phyloP scores from a whole-genome alignment of 2,329 filamentous ascomycete species.

The Talaromyces sp. region DNA sequence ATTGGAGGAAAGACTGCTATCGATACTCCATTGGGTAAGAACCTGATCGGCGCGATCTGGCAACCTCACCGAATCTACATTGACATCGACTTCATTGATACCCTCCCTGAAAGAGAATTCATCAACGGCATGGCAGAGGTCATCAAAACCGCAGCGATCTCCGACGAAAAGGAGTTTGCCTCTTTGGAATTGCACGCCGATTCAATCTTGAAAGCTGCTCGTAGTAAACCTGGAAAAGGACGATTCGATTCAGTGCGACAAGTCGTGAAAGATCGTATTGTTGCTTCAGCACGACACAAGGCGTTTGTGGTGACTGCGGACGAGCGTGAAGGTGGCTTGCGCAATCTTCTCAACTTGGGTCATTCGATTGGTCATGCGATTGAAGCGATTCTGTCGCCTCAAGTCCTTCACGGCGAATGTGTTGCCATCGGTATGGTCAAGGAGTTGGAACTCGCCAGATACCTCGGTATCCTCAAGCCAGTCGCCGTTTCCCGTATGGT shows the following conservation, averaged over 20 bases:
- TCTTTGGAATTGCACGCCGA: constrained; percentile 78
- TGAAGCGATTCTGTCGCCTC: constrained; percentile 91
- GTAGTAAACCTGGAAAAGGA: constrained; percentile 54
- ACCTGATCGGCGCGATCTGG: constrained; percentile 94
- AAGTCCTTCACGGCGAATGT: constrained; percentile 91
- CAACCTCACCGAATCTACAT: constrained; percentile 93
- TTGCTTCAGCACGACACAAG: constrained; percentile 90
- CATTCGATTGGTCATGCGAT: constrained; percentile 97
- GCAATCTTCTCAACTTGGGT: constrained; percentile 95
- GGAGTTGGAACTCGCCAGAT: constrained; percentile 88
- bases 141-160: constrained; percentile 95
- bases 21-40: constrained; percentile 93
- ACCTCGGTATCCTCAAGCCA: constrained; percentile 79
- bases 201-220: constrained; percentile 70
- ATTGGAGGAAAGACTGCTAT: constrained; percentile 99
- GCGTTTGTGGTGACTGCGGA: constrained; percentile 91
- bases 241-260: constrained; percentile 70
- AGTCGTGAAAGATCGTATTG: constrained; percentile 73
- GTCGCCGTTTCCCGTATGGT: constrained; percentile 84
- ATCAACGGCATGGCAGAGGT: constrained; percentile 99
- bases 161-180: constrained; percentile 83
- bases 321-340: constrained; percentile 87
- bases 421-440: constrained; percentile 99
- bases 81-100: constrained; percentile 87
- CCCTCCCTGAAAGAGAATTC: constrained; percentile 84